These are phyloP conservation scores for Solanum rostratum DNA, from an alignment of 257 asterid genomes.

Conservation along the genomic window DNA sequence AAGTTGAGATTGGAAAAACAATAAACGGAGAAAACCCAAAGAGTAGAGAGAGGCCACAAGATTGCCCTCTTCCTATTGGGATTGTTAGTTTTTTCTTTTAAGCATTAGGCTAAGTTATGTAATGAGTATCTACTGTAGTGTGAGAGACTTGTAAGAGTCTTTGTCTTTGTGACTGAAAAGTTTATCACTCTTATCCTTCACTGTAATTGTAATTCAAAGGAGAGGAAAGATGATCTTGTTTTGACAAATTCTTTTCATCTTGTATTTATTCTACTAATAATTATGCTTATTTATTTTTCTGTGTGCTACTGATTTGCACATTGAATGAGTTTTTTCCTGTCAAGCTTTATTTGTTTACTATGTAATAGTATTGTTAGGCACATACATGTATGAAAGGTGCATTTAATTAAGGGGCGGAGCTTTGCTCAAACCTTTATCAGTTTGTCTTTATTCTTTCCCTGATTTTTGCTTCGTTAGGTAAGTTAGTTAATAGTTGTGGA, in stretches of 20 bases:
- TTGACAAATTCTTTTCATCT: background rate
- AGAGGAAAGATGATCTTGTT: background rate
- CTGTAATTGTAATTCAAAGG: slow-evolving; percentile 7
- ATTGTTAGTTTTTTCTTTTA: background rate
- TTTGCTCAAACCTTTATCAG: too few relatives aligned
- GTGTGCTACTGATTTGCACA: background rate
- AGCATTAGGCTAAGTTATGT: background rate
- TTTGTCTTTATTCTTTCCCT: background rate
- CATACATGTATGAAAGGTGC: background rate
- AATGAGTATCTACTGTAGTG: background rate
- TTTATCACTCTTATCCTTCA: background rate
- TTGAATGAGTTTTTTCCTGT: background rate
- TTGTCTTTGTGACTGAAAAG: slow-evolving; percentile 1
- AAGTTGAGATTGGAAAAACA: slow-evolving; percentile 3
- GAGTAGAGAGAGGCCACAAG: background rate
- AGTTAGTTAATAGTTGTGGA: background rate
- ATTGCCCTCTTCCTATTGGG: background rate
- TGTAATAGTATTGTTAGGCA: background rate
- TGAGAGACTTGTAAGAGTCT: background rate
- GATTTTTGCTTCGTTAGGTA: background rate
- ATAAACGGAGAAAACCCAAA: slow-evolving; percentile 5
- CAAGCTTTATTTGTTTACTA: background rate
- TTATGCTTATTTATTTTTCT: background rate
- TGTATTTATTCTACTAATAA: background rate
- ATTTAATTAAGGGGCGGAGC: too few relatives aligned